These are phyloP conservation scores for Boletus patriciae DNA, from an alignment of 768 basidiomycete genomes.

Conservation along the genomic window DNA sequence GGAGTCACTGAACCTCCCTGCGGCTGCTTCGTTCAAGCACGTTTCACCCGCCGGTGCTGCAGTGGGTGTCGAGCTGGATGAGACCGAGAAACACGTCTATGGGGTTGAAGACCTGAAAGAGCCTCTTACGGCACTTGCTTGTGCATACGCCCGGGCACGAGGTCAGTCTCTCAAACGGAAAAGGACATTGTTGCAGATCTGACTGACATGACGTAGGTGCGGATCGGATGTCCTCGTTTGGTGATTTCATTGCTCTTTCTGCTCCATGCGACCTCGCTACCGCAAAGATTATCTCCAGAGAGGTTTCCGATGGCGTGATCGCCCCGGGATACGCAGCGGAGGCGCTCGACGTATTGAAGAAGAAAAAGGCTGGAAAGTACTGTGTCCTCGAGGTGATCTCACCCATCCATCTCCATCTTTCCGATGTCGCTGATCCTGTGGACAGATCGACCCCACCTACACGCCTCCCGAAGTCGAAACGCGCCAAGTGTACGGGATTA, in stretches of 20 bases:
- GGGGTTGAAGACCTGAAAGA: constrained; percentile 95
- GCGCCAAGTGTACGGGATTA: constrained; percentile 92
- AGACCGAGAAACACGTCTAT: constrained; percentile 89
- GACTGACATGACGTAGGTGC: constrained; percentile 56
- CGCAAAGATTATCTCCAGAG: constrained; percentile 95
- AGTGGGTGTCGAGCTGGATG: constrained; percentile 80
- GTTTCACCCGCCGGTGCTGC: constrained; percentile 98
- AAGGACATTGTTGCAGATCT: neutral
- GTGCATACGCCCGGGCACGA: constrained; percentile 94
- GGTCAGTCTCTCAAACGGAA: constrained; percentile 46
- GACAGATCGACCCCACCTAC: constrained; percentile 86
- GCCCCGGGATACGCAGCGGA: constrained; percentile 89
- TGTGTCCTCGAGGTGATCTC: constrained; percentile 83
- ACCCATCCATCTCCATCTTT: neutral
- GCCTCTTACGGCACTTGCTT: constrained; percentile 81
- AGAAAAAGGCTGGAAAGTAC: constrained; percentile 99
- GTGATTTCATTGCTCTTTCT: constrained; percentile 97
- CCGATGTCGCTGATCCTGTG: constrained; percentile 7
- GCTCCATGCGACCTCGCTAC: constrained; percentile 91
- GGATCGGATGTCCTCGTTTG: constrained; percentile 99
- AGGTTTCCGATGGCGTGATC: constrained; percentile 98
- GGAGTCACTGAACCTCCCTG: constrained; percentile 82
- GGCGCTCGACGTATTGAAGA: constrained; percentile 85
- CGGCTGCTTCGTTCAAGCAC: constrained; percentile 99
- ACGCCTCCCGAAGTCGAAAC: constrained; percentile 81